Base-by-base conservation (phyloP, 2,329 filamentous ascomycete species). In the Domatiomyces catenatus region DNA sequence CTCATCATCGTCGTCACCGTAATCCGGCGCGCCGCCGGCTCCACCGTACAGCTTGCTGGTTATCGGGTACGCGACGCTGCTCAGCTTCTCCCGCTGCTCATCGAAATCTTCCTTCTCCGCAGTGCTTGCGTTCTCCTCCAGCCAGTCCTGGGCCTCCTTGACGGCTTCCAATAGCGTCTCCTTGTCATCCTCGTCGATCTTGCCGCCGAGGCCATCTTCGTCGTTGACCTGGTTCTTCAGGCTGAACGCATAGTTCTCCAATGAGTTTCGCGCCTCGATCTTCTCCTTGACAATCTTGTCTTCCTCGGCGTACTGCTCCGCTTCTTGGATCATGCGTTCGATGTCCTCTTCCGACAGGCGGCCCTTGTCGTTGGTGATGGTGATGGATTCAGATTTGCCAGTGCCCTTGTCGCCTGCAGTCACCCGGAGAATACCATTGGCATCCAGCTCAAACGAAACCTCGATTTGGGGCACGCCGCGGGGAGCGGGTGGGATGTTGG, bases 51-150 rank as follows among this genome's bases (percentile, higher is more conserved):
- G 79, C 81, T 98, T 98, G 75, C 86, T 94, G 63, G 92, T 98
- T 74, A 98, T 98, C 61, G 92, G 92, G 75, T 96, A 95, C 50
- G 92, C 92, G 58, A 95, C 86, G 69, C 85, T 84, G 63, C 86
- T 93, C 61, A 98, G 80, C 80, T 95, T 95, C 84, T 98, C 90
- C 78, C 93, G 94, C 77, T 96, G 90, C 80, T 98, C 92, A 72
- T 95, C 89, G 63, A 96, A 95, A 75, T 96, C 92, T 75, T 95
- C 90, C 53, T 87, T 77, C 60, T 76, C 80, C 58, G 92, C 92
- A 48, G 84, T 83, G 59, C 83, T 80, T 59, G 80, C 86, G 73
- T 95, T 93, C 79, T 94, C 87, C 62, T 95, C 89, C 54, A 98
- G 83, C 92, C 92, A 98, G 69, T 95, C 89, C 62, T 83, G 83